These are phyloP conservation scores for Canariomyces notabilis DNA, from an alignment of 2,329 filamentous ascomycete genomes.

Conservation along the genomic window DNA sequence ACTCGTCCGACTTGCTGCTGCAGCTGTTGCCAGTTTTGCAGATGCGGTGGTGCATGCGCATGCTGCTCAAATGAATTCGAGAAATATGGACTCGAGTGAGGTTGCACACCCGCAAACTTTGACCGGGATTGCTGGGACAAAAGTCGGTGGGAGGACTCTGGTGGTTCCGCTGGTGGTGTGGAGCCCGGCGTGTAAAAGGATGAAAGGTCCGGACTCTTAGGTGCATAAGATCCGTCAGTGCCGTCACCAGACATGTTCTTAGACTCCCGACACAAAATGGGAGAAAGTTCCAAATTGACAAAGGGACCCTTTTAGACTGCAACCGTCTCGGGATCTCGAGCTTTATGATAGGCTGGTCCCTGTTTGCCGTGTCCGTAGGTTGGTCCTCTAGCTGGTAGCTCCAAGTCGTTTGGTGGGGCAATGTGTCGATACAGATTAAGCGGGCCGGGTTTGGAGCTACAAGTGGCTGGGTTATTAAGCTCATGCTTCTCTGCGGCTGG, in stretches of 20 bases:
- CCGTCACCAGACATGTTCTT: slow-evolving; percentile 46
- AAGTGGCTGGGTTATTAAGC: slow-evolving; percentile 15
- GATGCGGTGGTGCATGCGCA: slow-evolving; percentile 19
- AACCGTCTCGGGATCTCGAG: slow-evolving; percentile 1
- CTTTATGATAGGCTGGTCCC: slow-evolving; percentile 16
- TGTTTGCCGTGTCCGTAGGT: background rate
- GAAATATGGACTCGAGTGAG: slow-evolving; percentile 15
- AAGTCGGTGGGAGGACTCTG: slow-evolving; percentile 31
- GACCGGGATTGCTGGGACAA: slow-evolving; percentile 29
- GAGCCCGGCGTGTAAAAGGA: slow-evolving; percentile 44
- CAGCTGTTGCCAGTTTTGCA: slow-evolving; percentile 26
- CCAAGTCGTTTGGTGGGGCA: slow-evolving; percentile 12
- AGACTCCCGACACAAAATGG: slow-evolving; percentile 17
- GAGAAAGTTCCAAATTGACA: background rate
- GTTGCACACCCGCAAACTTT: slow-evolving; percentile 26
- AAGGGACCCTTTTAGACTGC: background rate
- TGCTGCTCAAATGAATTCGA: slow-evolving; percentile 19
- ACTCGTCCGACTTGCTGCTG: background rate
- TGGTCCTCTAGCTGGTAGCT: slow-evolving; percentile 1
- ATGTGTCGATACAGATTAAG: slow-evolving; percentile 5
- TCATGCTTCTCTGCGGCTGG: slow-evolving; percentile 17
- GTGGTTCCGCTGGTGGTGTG: slow-evolving; percentile 25
- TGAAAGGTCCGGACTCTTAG: slow-evolving; percentile 56
- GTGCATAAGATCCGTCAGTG: slow-evolving; percentile 48
- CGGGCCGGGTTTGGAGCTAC: slow-evolving; percentile 20